These are phyloP conservation scores for Chalciporus pseudorubinellus DNA, from an alignment of 768 basidiomycete genomes.

Conservation along the genomic window DNA sequence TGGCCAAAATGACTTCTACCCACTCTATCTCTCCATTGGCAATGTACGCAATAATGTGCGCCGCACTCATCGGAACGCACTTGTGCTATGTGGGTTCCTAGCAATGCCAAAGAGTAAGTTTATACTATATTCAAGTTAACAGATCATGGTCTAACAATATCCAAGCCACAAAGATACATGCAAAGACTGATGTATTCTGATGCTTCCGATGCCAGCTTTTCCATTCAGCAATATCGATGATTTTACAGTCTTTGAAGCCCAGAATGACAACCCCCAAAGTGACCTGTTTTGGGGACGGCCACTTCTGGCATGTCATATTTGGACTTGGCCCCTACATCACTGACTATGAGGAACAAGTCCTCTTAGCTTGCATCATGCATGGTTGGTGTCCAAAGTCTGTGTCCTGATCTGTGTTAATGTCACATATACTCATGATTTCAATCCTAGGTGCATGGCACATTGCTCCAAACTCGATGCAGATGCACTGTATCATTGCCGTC, in stretches of 20 bases:
- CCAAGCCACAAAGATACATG: too few relatives aligned
- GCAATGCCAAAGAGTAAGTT: too few relatives aligned
- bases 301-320: slow-evolving; percentile 29
- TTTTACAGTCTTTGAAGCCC: slow-evolving; percentile 24
- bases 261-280: slow-evolving; percentile 29
- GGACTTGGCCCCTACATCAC: slow-evolving; percentile 35
- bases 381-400: slow-evolving; percentile 30
- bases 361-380: too few relatives aligned
- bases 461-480: not conserved
- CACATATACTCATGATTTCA: not conserved
- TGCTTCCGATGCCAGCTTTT: slow-evolving; percentile 30
- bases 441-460: not conserved
- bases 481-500: not conserved
- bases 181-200: too few relatives aligned
- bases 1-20: too few relatives aligned
- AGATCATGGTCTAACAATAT: too few relatives aligned
- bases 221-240: slow-evolving; percentile 18
- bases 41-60: too few relatives aligned
- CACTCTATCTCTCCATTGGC: too few relatives aligned
- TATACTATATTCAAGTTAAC: too few relatives aligned
- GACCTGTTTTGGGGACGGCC: slow-evolving; percentile 28
- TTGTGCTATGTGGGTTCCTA: too few relatives aligned
- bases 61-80: too few relatives aligned
- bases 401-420: not conserved
- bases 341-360: too few relatives aligned